Evolutionary conservation across 1,139 yeast species (phyloP).

Genomic region (Saccharomyces hybrid): DNA sequence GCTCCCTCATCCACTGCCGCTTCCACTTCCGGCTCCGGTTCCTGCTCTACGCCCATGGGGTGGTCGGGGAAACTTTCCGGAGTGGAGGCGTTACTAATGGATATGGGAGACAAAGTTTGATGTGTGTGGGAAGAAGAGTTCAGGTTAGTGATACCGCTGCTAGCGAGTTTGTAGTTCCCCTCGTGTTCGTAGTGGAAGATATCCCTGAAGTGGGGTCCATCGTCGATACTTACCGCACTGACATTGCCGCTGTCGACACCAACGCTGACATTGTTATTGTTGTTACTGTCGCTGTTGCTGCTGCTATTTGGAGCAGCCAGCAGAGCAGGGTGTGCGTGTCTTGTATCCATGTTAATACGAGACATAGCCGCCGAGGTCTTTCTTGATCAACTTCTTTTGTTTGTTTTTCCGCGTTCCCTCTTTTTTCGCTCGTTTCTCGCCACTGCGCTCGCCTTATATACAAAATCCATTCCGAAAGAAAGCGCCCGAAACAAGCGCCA

Average conservation of each 20-base stretch:
- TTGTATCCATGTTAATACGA: background rate
- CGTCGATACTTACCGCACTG: slow-evolving; percentile 1
- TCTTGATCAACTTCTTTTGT: background rate
- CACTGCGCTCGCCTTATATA: background rate
- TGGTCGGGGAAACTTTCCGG: slow-evolving; percentile 1
- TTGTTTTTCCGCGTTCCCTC: background rate
- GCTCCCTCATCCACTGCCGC: slow-evolving; percentile 4
- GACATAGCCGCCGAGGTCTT: slow-evolving; percentile 1
- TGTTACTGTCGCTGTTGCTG: background rate
- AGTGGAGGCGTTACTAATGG: slow-evolving; percentile 1
- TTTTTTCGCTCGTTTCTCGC: background rate
- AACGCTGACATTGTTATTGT: background rate
- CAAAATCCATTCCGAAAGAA: background rate
- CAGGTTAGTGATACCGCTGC: slow-evolving; percentile 2
- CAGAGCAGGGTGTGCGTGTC: background rate
- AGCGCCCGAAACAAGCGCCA: background rate
- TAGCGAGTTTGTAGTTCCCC: background rate
- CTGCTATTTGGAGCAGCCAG: background rate
- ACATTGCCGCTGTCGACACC: background rate
- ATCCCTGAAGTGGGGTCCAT: background rate
- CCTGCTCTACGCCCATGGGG: background rate
- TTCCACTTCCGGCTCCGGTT: slow-evolving; percentile 8
- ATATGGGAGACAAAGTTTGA: slow-evolving; percentile 1
- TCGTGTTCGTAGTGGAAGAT: background rate
- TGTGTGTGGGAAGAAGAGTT: background rate